Evolutionary conservation across 345 rosid species (phyloP), one percentile per base, ranked within the genome.

Genomic region (Citrus reticulata): DNA sequence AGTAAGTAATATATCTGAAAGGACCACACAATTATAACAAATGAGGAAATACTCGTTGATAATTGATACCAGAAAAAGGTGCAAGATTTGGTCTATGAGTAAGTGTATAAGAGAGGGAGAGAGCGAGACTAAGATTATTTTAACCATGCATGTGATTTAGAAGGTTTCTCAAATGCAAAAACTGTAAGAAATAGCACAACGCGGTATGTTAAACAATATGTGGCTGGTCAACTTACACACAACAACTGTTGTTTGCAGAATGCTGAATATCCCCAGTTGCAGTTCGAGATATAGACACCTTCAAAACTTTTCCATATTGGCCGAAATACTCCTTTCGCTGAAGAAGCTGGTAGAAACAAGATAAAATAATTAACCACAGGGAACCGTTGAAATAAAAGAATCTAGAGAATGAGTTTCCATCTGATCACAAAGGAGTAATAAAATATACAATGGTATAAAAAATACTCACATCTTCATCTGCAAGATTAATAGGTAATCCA

Each of bases 231-330:
- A 78, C 94, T 87, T 83, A 90, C 93, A 92, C 89, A 87, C 94
- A 84, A 87, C 97, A 92, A 80, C 89, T 90, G 79, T 82, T 88
- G 79, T 92, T 92, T 49, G 92, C 81, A 76, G 87, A 87, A 71
- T 88, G 94, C 68, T 89, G 94, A 77, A 90, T 89, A 54, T 68
- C 91, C 70, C 97, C 97, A 71, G 88, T 73, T 70, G 90, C 87
- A n/a, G 91, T 89, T 54, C 90, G 89, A 58, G 93, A 92, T 84
- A 90, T 87, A 59, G 94, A 92, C 60, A 92, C 92, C 72, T 92
- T 92, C 6, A 87, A 81, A 69, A 90, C 97, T 79, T 88, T 92
- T 61, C 94, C 94, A 86, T 92, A 92, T 78, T 86, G 91, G 51
- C 93, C 93, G 83, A 92, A 92, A 75, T 85, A 92, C 63, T 92